Evolutionary conservation across 2,329 filamentous ascomycete species (phyloP), one percentile per base, ranked within the genome.

Genomic region (Fusarium abutilonis): DNA sequence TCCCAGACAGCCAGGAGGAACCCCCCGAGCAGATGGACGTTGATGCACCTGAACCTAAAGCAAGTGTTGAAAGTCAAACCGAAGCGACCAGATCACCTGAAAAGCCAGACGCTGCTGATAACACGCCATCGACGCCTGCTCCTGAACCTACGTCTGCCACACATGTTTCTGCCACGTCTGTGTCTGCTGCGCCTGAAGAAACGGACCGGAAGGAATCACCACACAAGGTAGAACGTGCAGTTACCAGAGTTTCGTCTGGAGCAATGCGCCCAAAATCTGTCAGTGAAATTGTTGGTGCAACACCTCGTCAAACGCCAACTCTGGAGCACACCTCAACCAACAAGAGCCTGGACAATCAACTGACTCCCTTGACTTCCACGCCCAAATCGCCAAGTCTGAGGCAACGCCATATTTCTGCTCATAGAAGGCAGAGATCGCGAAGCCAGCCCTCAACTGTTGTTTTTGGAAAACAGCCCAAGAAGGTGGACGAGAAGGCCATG

Each of bases 391-490:
- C 80, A 4, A 71, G 72, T 2, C 64, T 73, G 4, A 74, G 73
- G 45, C 61, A 68, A 6, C 70, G 68, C 23, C 63, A 65, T 26
- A 51, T 70, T 8, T 61, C 73, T 7, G 64, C 65, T 26, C 82
- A 84, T 56, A 77, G 78, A 35, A 86, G 84, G 64, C 80, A 84
- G 29, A 84, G 81, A 62, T 82, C 85, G 46, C 89, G 87, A 70
- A 86, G 82, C 62, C 89, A 89, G 66, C 80, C 89, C 13, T 92
- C 89, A 1, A 91, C 87, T 0, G 91, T 95, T 4, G 83, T 94
- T 0, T 95, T 96, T 72, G 89, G 90, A 3, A 92, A 91, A 70
- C 86, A 87, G 52, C 78, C 78, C 1, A 79, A 80, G 63, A 80
- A 79, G 42, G 67, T 75, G 17, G 76, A 81, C 13, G 83, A 86